phyloP scores from a whole-genome alignment of 768 basidiomycete genomes.

The Phlebiopsis gigantea region DNA sequence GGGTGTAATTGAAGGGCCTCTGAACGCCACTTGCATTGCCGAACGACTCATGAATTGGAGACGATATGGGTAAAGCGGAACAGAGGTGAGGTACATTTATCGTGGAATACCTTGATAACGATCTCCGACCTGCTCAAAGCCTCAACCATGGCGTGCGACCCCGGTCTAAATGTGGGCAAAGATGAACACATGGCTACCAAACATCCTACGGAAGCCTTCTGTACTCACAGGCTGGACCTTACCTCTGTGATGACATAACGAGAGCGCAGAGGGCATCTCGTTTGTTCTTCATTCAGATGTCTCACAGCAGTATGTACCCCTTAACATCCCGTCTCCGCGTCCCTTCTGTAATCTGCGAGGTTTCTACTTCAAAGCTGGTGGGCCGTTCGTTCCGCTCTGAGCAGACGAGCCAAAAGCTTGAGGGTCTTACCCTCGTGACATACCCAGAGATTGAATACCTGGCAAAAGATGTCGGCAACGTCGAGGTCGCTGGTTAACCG shows the following conservation, averaged over 20 bases:
- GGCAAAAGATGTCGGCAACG: not conserved
- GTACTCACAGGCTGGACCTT: not conserved
- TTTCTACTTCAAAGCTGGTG: not conserved
- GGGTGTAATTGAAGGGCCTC: not conserved
- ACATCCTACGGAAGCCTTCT: constrained; percentile 1
- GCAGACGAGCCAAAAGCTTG: not conserved
- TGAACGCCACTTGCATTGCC: not conserved
- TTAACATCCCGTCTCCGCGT: not conserved
- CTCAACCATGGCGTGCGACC: not conserved
- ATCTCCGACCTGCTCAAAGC: not conserved
- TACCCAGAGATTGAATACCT: not conserved
- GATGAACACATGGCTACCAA: constrained; percentile 13
- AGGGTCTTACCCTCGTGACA: not conserved
- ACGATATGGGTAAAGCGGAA: constrained; percentile 1
- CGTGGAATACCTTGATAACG: not conserved
- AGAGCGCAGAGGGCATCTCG: not conserved
- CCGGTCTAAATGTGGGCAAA: not conserved
- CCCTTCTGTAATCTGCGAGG: not conserved
- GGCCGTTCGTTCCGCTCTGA: not conserved
- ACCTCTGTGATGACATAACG: too few species aligned
- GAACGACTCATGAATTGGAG: not conserved
- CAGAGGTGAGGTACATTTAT: constrained; percentile 4
- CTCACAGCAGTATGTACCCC: not conserved
- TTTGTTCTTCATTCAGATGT: not conserved
- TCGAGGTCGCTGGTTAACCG: not conserved